Base-by-base conservation (phyloP, 192 early-diverging fungal species). In the Dispira simplex region DNA sequence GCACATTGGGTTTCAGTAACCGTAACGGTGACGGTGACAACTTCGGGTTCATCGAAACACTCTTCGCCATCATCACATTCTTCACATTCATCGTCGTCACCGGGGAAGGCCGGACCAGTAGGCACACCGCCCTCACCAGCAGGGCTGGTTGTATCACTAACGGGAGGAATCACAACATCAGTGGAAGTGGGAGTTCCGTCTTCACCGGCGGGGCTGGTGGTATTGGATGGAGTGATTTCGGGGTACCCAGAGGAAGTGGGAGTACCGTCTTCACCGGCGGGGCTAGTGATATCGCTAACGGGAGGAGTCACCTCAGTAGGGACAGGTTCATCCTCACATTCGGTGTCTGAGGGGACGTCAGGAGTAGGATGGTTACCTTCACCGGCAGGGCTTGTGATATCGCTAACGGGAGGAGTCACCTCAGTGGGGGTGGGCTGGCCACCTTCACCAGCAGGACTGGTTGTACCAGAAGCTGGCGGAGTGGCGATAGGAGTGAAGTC, bases 11-110 rank as follows among this genome's bases (percentile, higher is more conserved):
- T 53, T 10, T n/a, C 51, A 11, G 51, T 43, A 21, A 62, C 59
- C 5, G 59, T 62, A 8, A 62, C 59, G 43, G 59, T 62, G 59
- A 62, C 59, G 18, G 59, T 44, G 44, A 46, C 59, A 45, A 11
- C 12, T 45, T 62, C 59, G 59, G 44, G 46, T 20, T 25, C 14
- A 4, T 62, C 59, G 44, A 5, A 39, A 2, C 16, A 26, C 39
- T 62, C 59, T 2, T 62, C 59, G 9, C 51, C 10, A 18, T 62
- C 59, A 5, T n/a, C 44, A 45, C 43, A 62, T 21, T 62, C 59
- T 43, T 62, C 59, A 4, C 20, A 39, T 11, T 13, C 44, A 0
- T 39, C 59, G 59, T 44, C 39, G 16, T 18, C 59, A 5, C 16
- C 44, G 46, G 59, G 59, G 59, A 62, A 39, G 56, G 16, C 39